A percentile compares a stretch with the other conserved stretches of the same genome.
Conservation (phyloP, 352 stramenopile species). For the Pythium grandisporangium region DNA sequence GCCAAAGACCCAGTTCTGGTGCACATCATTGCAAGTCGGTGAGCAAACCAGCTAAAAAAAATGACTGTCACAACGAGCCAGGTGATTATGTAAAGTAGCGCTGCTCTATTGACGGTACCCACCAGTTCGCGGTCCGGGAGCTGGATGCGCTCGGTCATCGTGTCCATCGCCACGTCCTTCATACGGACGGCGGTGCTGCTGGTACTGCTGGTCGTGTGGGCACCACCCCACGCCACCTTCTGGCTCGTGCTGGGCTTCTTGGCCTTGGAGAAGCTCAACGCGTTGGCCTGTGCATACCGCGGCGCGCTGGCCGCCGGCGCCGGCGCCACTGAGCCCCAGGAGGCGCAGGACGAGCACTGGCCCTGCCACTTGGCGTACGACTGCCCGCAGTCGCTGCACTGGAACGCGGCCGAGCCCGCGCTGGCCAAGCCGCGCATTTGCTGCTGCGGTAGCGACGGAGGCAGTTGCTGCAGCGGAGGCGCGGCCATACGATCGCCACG, state of each 20-base stretch:
- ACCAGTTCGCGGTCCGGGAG: conserved; percentile 67
- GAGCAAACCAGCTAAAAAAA: conserved; percentile 14
- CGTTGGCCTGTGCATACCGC: conserved; percentile 54
- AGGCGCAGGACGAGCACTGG: conserved; percentile 76
- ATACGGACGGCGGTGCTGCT: conserved; percentile 34
- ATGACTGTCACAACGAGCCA: conserved; percentile 9
- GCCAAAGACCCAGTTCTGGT: conserved; percentile 93
- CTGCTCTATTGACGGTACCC: no score
- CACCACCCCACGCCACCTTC: conserved; percentile 20
- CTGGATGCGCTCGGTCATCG: conserved; percentile 43
- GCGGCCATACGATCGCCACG: no score
- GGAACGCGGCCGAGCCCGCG: conserved; percentile 6
- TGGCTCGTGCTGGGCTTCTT: conserved; percentile 20
- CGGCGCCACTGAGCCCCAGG: conserved; percentile 89
- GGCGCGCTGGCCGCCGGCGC: conserved; percentile 25
- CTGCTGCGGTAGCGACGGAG: neutral
- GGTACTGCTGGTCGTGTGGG: conserved; percentile 2
- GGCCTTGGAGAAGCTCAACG: conserved; percentile 17
- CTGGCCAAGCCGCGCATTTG: neutral
- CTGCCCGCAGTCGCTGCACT: conserved; percentile 36
- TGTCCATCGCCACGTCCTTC: conserved; percentile 58
- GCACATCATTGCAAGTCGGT: no score
- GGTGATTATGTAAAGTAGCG: neutral
- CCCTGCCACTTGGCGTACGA: conserved; percentile 78
- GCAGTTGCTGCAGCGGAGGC: neutral